phyloP scores from a whole-genome alignment of 331 rosid genomes.

The Quercus tomentella region DNA sequence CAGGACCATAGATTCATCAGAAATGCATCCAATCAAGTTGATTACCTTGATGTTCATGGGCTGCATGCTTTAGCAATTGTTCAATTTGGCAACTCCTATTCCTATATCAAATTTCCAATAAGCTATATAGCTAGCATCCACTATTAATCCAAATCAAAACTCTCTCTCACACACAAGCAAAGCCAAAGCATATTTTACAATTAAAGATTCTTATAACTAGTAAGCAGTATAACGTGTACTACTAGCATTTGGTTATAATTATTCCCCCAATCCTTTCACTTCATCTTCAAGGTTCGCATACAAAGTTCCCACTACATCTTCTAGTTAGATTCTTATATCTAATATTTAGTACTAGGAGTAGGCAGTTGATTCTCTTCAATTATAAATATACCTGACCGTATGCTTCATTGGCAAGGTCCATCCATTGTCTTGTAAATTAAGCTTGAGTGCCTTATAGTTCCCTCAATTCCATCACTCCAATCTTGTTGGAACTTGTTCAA shows the following conservation, averaged over 20 bases:
- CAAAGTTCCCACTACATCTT: too few species aligned
- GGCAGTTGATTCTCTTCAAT: not conserved
- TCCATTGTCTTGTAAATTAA: not conserved
- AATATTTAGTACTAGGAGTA: not conserved
- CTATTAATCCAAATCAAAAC: not conserved
- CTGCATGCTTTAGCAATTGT: not conserved
- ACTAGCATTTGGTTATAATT: too few species aligned
- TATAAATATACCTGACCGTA: slow-evolving; percentile 16
- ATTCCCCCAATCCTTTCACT: too few species aligned
- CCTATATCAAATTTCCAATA: not conserved
- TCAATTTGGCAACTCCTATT: not conserved
- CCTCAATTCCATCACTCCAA: not conserved
- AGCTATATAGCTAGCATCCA: not conserved
- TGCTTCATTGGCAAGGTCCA: slow-evolving; percentile 2
- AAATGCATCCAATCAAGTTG: not conserved
- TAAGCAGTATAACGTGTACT: too few species aligned
- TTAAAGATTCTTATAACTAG: too few species aligned
- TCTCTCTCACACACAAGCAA: not conserved
- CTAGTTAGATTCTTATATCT: not conserved
- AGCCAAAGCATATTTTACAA: not conserved
- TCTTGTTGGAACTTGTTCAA: not conserved
- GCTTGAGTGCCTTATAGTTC: not conserved
- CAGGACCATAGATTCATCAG: not conserved
- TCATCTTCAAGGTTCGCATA: too few species aligned
- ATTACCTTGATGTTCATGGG: not conserved